Evolutionary conservation across 148 eudicot genomes (phyloP).

Genomic region (Chenopodium album): DNA sequence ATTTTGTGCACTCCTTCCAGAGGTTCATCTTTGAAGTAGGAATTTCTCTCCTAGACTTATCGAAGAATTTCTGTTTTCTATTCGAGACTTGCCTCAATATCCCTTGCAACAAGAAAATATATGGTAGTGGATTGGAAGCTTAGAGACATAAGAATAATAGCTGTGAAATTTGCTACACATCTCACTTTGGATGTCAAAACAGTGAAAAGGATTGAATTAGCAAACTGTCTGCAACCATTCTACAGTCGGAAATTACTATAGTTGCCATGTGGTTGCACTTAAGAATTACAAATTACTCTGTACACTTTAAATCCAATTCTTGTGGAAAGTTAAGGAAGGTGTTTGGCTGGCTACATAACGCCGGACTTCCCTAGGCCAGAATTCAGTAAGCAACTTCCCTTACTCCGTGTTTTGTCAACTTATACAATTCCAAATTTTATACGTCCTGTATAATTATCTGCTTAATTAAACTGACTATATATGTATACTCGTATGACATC

Average conservation of each 20-base stretch:
- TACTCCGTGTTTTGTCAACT: too few species aligned
- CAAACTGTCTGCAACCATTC: background rate
- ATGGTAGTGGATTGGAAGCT: background rate
- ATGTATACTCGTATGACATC: background rate
- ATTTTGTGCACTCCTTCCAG: background rate
- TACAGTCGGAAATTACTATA: background rate
- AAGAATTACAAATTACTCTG: too few species aligned
- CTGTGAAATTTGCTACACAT: background rate
- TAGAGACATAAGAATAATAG: background rate
- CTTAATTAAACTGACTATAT: too few species aligned
- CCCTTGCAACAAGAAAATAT: background rate
- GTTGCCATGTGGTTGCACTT: too few species aligned
- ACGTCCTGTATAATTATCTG: too few species aligned
- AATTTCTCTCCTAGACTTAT: background rate
- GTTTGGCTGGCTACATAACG: too few species aligned
- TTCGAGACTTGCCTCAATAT: background rate
- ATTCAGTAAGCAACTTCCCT: too few species aligned
- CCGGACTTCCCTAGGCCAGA: too few species aligned
- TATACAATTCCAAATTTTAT: too few species aligned
- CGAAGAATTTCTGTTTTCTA: background rate
- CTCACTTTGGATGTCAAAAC: background rate
- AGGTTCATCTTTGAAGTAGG: background rate
- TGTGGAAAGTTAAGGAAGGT: too few species aligned
- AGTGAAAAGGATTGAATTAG: too few species aligned
- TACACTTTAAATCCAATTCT: too few species aligned